These are phyloP conservation scores for Lantana camara DNA, from an alignment of 257 asterid species.

Conservation along the genomic window DNA sequence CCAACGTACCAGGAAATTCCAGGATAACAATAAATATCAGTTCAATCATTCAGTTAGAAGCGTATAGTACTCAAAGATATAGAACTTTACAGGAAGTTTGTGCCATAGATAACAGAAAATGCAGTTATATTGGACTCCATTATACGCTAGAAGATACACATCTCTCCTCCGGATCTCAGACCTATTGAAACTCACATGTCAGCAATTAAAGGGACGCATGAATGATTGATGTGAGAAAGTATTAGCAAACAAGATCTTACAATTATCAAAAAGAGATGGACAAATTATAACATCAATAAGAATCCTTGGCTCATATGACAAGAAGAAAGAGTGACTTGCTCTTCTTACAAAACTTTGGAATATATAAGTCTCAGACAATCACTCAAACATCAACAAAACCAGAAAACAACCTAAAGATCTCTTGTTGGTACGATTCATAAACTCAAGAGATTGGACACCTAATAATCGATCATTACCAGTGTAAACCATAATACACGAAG, in stretches of 20 bases:
- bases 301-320: not conserved
- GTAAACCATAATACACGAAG: conserved; percentile 12
- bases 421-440: conserved; percentile 14
- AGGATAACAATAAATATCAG: conserved; percentile 31
- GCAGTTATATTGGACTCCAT: conserved; percentile 96
- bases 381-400: not conserved
- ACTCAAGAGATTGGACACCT: not conserved
- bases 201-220: conserved; percentile 9
- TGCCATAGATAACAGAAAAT: conserved; percentile 69
- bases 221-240: conserved; percentile 1
- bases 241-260: conserved; percentile 9
- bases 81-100: conserved; percentile 75
- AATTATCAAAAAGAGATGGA: conserved; percentile 14
- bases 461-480: not conserved
- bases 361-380: not conserved
- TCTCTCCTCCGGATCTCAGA: conserved; percentile 93
- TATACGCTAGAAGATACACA: conserved; percentile 57
- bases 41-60: conserved; percentile 20
- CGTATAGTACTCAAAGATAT: not conserved
- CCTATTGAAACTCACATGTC: conserved; percentile 46
- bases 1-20: conserved; percentile 70
- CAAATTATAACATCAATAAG: not conserved
- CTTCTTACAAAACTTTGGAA: conserved; percentile 7
- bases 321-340: not conserved
- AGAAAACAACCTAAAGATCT: not conserved